Evolutionary conservation across 371 early-diverging fungal genomes (phyloP), one percentile per base, ranked within the genome.

Genomic region (Choanephora cucurbitarum): DNA sequence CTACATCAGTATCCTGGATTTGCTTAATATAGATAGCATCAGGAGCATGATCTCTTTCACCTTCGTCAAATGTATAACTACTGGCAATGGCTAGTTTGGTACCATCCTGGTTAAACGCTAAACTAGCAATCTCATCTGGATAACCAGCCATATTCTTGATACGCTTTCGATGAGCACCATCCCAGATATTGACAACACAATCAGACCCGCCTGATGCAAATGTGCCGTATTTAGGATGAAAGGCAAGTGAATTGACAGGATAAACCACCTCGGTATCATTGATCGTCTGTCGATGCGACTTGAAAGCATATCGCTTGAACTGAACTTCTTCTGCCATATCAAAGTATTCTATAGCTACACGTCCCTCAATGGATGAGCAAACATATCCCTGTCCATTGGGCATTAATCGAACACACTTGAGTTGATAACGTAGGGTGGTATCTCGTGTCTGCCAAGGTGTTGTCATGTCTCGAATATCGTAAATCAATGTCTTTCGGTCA

Each of bases 191-290:
- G 31, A 97, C 94, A 18, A 86, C 84, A n/a, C 94, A 91, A 69
- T 98, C 98, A 1, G 90, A 87, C 23, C 98, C 98, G 34, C 97
- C 98, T 11, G 97, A 89, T 9, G 90, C 95, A 83, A 98, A 96
- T 17, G 96, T 97, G 59, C 93, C 93, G 63, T 87, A 80, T 87
- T 84, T 85, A 2, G 95, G 95, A 69, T 96, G 94, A 70, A 91
- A 97, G 1, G 93, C 91, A 41, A 96, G 57, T 4, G 96, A 88
- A 66, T 98, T 94, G 33, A 97, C 98, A 2, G 98, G 95, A 69
- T 94, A 96, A 1, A 97, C 91, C 13, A 82, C 80, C 47, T 96
- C 97, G 3, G 85, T 81, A 39, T 89, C 92, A 48, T 87, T 81
- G 21, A 83, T 74, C 10, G 72, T 77, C 51, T 90, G 83, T 32